Evolutionary conservation across 1,284 basidiomycete genomes (phyloP), one percentile per base, ranked within the genome.

Genomic region (Schizophyllum amplum): DNA sequence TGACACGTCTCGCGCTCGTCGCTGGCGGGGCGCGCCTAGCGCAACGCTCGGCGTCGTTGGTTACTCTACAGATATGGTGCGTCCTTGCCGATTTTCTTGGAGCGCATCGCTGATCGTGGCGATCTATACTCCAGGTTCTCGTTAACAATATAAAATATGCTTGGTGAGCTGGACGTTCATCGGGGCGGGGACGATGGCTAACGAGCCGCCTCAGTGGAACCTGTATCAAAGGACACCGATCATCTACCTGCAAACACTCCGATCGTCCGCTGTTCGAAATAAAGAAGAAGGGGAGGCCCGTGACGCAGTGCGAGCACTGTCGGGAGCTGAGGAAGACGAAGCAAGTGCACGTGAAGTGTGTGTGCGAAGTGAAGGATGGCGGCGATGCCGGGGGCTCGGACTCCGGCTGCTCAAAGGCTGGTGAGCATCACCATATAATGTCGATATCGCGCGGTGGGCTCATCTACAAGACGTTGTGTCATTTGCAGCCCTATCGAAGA

Each of bases 161-260:
- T 61, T 89, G 87, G 87, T 89, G 68, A 51, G 82, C 65, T 24
- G 49, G 23, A 49, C 59, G 22, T 49, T 21, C 24, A 53, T 47
- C 15, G 47, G 22, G 22, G 51, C 47, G 4, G 22, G 50, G 33
- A 50, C 33, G 47, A 50, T 57, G 61, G 63, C 53, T 62, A 59
- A 24, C 54, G 22, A 54, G 17, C 24, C 58, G 52, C 24, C 24
- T n/a, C 61, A 90, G 87, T 67, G 86, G 87, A 70, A 86, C 87
- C 49, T 91, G 88, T 72, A 90, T 91, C 71, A 90, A 90, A 70
- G 88, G 88, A 11, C 88, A 91, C 72, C 83, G 88, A 46, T 89
- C 87, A 13, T 87, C 87, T 7, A 78, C 81, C 51, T 91, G 88
- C 70, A 82, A 83, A 58, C 89, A 90, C 68, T 84, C 81, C 59